A percentile compares a stretch with the other conserved stretches of the same genome.
Conservation (phyloP, 2,329 filamentous ascomycete species). For the Botrytis fabae region DNA sequence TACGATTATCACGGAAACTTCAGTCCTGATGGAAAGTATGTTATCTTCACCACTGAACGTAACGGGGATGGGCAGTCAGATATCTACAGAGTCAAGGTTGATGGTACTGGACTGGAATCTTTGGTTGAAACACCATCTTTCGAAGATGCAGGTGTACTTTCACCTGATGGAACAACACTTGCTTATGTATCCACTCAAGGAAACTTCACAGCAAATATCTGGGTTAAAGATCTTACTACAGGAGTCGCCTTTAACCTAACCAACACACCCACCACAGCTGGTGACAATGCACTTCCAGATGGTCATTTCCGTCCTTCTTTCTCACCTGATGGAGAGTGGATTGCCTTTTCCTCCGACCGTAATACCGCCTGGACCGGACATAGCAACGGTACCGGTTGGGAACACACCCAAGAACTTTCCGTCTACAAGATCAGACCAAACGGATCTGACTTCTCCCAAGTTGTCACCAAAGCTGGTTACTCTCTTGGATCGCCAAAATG, state of each 20-base stretch:
- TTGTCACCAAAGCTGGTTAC: slow-evolving; percentile 42
- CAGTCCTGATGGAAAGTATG: slow-evolving; percentile 45
- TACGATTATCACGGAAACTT: slow-evolving; percentile 45
- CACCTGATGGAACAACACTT: slow-evolving; percentile 43
- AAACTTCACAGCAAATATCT: slow-evolving; percentile 44
- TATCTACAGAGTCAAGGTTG: slow-evolving; percentile 43
- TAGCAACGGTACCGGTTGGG: slow-evolving; percentile 45
- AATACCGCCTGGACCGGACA: slow-evolving; percentile 47
- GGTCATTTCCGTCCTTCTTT: slow-evolving; percentile 45
- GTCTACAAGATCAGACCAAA: slow-evolving; percentile 45
- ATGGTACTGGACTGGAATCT: slow-evolving; percentile 43
- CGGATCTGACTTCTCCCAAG: slow-evolving; percentile 43
- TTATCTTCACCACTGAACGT: slow-evolving; percentile 46
- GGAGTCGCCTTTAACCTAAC: slow-evolving; percentile 43
- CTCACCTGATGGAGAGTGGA: slow-evolving; percentile 46
- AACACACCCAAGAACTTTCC: slow-evolving; percentile 45
- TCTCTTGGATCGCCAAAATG: slow-evolving; percentile 45
- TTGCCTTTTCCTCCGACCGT: slow-evolving; percentile 46
- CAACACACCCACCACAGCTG: slow-evolving; percentile 37
- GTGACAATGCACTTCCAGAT: slow-evolving; percentile 28
- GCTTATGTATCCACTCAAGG: slow-evolving; percentile 46
- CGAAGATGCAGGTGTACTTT: slow-evolving; percentile 44
- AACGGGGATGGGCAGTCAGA: slow-evolving; percentile 47
- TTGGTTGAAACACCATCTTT: slow-evolving; percentile 42
- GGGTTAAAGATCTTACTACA: slow-evolving; percentile 44